Conservation (phyloP, 2,329 filamentous ascomycete species). For the Sporothrix pseudoabietina region DNA sequence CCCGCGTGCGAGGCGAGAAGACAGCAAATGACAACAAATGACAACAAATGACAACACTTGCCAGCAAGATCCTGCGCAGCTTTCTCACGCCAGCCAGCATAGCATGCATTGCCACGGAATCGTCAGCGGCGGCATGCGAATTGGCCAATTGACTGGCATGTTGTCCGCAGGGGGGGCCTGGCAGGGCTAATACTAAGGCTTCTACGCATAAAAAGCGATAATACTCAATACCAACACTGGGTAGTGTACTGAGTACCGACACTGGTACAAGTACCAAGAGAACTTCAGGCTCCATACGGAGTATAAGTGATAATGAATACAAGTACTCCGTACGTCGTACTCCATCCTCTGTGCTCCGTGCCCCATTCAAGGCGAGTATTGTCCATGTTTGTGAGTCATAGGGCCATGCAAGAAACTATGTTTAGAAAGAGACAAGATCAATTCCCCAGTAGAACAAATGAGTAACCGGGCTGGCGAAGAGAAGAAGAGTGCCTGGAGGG, state of each 20-base stretch:
- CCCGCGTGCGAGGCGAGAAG: background rate
- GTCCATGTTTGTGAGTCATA: slow-evolving; percentile 24
- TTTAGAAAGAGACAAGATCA: background rate
- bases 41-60: background rate
- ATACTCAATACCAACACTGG: background rate
- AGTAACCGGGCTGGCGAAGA: background rate
- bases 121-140: slow-evolving; percentile 20
- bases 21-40: too few relatives aligned
- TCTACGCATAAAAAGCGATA: background rate
- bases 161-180: background rate
- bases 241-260: background rate
- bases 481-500: too few relatives aligned
- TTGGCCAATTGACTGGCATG: slow-evolving; percentile 25
- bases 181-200: background rate
- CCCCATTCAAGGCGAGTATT: background rate
- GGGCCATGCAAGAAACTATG: background rate
- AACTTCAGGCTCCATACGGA: background rate
- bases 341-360: background rate
- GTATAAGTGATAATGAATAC: background rate
- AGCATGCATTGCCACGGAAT: slow-evolving; percentile 17
- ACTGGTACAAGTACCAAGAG: too few relatives aligned
- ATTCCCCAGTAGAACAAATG: background rate
- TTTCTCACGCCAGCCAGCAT: slow-evolving; percentile 1
- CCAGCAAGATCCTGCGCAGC: background rate
- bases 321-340: background rate